Evolutionary conservation across 495 filamentous ascomycete genomes (phyloP).

Genomic region (Aspergillus steynii): DNA sequence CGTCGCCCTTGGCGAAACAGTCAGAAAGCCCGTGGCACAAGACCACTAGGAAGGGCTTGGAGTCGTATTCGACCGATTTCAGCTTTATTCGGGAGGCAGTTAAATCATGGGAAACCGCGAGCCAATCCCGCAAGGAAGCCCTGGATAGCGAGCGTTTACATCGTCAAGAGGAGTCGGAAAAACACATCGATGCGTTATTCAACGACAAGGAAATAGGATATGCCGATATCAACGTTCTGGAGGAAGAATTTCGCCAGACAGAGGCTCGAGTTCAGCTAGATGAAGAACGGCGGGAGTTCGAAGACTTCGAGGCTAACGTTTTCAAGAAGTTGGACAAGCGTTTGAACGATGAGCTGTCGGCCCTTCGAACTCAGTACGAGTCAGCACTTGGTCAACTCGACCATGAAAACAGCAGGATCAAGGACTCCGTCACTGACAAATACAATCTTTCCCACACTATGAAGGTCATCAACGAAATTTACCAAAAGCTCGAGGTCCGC

Average conservation of each 20-base stretch:
- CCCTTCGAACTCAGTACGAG: constrained; percentile 53
- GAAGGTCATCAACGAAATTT: constrained; percentile 48
- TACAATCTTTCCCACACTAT: constrained; percentile 44
- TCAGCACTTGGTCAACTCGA: constrained; percentile 42
- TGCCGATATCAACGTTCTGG: constrained; percentile 60
- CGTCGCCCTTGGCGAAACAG: constrained; percentile 35
- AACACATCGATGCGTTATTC: constrained; percentile 55
- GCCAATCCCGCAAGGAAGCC: constrained; percentile 39
- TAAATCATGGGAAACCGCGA: constrained; percentile 47
- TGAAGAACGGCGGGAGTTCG: constrained; percentile 57
- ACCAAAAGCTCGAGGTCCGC: constrained; percentile 48
- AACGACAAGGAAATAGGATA: constrained; percentile 62
- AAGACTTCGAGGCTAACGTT: constrained; percentile 51
- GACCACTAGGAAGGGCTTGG: constrained; percentile 34
- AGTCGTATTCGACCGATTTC: constrained; percentile 47
- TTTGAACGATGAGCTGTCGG: constrained; percentile 53
- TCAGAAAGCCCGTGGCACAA: constrained; percentile 38
- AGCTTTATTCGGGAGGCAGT: constrained; percentile 48
- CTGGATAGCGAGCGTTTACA: constrained; percentile 49
- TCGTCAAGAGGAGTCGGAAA: constrained; percentile 57
- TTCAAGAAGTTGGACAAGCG: constrained; percentile 53
- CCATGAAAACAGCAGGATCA: constrained; percentile 42
- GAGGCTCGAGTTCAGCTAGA: constrained; percentile 55
- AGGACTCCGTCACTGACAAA: constrained; percentile 31
- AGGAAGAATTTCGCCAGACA: constrained; percentile 58